Percentiles rank a stretch among this genome's conserved stretches.
These are phyloP conservation scores for Russula brevipes DNA, from an alignment of 768 basidiomycete genomes.

Conservation along the genomic window DNA sequence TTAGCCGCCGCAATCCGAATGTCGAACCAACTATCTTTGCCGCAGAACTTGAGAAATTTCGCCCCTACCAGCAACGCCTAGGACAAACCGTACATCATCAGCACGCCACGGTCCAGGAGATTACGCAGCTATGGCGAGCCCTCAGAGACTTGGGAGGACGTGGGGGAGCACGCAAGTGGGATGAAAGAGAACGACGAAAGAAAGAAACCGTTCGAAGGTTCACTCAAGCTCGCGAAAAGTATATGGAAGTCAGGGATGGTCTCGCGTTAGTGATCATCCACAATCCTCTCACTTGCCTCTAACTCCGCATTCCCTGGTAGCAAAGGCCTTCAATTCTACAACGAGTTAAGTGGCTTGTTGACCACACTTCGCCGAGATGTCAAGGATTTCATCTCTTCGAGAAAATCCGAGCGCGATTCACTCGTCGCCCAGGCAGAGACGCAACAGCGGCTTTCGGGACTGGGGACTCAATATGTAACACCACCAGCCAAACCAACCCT, in stretches of 20 bases:
- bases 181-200: constrained; percentile 74
- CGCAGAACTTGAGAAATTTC: constrained; percentile 92
- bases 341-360: constrained; percentile 64
- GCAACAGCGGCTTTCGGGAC: constrained; percentile 52
- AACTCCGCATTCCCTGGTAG: constrained; percentile 36
- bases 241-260: constrained; percentile 83
- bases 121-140: constrained; percentile 65
- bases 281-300: constrained; percentile 15
- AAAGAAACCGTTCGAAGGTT: constrained; percentile 71
- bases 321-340: constrained; percentile 87
- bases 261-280: constrained; percentile 54
- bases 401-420: constrained; percentile 65
- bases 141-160: constrained; percentile 71
- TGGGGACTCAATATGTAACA: constrained; percentile 32
- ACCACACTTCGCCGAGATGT: constrained; percentile 53
- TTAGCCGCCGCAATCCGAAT: constrained; percentile 79
- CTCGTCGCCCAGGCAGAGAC: constrained; percentile 66
- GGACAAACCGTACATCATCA: constrained; percentile 75
- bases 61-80: constrained; percentile 82
- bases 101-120: constrained; percentile 64
- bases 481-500: constrained; percentile 30
- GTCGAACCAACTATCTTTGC: constrained; percentile 89
- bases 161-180: constrained; percentile 74
- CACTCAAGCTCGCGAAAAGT: constrained; percentile 71
- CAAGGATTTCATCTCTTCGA: constrained; percentile 54